These are phyloP conservation scores for Solanum raphanifolium DNA, from an alignment of 257 asterid genomes.

Conservation along the genomic window DNA sequence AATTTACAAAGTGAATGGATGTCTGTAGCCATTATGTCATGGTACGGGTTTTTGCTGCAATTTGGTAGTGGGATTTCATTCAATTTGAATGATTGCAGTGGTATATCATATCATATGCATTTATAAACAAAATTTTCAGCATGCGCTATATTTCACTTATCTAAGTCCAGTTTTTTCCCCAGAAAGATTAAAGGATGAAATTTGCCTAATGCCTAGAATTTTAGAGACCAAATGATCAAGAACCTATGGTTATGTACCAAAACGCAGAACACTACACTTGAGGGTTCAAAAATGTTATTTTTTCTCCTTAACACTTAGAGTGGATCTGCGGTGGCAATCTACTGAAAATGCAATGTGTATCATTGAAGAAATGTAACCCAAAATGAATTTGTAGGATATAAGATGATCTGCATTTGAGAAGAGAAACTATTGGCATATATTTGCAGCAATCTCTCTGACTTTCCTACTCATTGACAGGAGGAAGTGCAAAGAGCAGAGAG, in stretches of 20 bases:
- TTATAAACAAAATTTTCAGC: neutral
- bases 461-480: slow-evolving; percentile 33
- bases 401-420: neutral
- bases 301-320: neutral
- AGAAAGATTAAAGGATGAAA: neutral
- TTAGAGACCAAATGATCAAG: neutral
- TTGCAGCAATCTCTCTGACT: neutral
- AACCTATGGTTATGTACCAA: neutral
- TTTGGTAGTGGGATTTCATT: neutral
- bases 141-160: neutral
- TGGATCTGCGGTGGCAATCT: neutral
- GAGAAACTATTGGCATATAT: neutral
- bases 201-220: neutral
- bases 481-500: slow-evolving; percentile 76
- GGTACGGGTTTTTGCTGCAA: neutral
- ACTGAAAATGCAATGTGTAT: neutral
- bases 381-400: neutral
- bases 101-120: neutral
- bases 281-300: neutral
- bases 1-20: neutral
- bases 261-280: neutral
- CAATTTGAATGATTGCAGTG: neutral
- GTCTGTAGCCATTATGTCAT: neutral
- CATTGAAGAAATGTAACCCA: neutral
- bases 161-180: neutral